Evolutionary conservation across 2,329 filamentous ascomycete genomes (phyloP).

Genomic region (Coniochaeta sp.): DNA sequence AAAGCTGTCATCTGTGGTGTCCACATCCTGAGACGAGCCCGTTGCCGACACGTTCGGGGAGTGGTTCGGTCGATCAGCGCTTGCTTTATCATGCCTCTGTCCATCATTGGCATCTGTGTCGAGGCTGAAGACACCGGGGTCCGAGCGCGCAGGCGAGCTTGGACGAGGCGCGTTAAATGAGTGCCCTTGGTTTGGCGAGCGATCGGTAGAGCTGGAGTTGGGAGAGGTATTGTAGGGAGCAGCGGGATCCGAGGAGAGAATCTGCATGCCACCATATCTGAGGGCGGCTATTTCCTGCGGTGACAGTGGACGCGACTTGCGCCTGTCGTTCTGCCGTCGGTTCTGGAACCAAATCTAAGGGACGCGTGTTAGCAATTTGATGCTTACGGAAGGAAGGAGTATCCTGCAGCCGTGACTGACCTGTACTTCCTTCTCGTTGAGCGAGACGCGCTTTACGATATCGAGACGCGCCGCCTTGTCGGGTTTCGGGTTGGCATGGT

Average conservation of each 20-base stretch:
- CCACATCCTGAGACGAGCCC: background rate
- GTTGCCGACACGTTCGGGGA: background rate
- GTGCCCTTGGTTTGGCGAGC: background rate
- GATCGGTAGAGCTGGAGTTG: background rate
- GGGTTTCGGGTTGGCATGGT: slow-evolving; percentile 77
- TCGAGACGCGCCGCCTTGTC: slow-evolving; percentile 81
- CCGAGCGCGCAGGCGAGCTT: background rate
- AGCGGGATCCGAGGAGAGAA: slow-evolving; percentile 38
- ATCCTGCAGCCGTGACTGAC: slow-evolving; percentile 41
- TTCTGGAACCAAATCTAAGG: slow-evolving; percentile 99
- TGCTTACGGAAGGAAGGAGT: slow-evolving; percentile 11
- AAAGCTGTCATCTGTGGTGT: background rate
- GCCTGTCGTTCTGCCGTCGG: slow-evolving; percentile 81
- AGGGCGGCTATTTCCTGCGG: slow-evolving; percentile 65
- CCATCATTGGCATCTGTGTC: background rate
- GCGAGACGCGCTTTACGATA: slow-evolving; percentile 76
- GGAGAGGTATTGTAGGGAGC: slow-evolving; percentile 18
- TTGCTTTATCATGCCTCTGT: slow-evolving; percentile 4
- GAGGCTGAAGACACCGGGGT: background rate
- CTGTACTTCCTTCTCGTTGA: slow-evolving; percentile 96
- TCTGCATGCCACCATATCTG: slow-evolving; percentile 45
- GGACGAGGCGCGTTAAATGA: background rate
- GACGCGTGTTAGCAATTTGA: slow-evolving; percentile 7
- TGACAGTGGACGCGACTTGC: slow-evolving; percentile 77
- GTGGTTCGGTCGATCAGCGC: background rate